These are phyloP conservation scores for Gossypium stocksii DNA, from an alignment of 345 rosid genomes.

Conservation along the genomic window DNA sequence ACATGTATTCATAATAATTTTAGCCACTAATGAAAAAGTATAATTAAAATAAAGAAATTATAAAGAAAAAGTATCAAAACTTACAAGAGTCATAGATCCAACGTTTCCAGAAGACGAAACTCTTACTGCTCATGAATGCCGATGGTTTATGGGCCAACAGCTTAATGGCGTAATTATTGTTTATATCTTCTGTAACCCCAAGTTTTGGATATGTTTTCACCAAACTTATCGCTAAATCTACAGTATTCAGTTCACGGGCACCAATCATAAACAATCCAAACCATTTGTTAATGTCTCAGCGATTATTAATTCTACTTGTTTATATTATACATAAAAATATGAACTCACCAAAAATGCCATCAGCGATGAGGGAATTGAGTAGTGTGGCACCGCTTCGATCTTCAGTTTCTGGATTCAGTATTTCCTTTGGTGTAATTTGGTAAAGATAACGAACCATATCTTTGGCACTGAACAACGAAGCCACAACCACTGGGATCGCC, in stretches of 20 bases:
- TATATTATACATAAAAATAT: background rate
- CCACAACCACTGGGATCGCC: conserved; percentile 17
- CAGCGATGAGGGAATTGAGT: conserved; percentile 17
- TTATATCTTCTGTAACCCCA: conserved; percentile 9
- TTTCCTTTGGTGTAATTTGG: background rate
- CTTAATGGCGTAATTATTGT: conserved; percentile 8
- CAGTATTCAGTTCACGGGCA: too few species aligned
- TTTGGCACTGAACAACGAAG: conserved; percentile 18
- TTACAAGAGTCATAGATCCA: conserved; percentile 12
- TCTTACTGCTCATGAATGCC: conserved; percentile 3
- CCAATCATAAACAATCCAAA: too few species aligned
- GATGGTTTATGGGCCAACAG: conserved; percentile 14
- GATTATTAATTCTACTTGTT: background rate
- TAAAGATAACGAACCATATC: conserved; percentile 10
- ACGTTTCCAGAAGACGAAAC: conserved; percentile 5
- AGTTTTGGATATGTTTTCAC: background rate
- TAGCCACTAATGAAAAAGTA: too few species aligned
- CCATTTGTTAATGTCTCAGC: too few species aligned
- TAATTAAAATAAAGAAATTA: too few species aligned
- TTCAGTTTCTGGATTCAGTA: conserved; percentile 3
- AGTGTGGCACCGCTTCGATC: conserved; percentile 22
- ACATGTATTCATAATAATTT: too few species aligned
- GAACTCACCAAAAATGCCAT: conserved; percentile 16
- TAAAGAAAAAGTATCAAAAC: background rate
- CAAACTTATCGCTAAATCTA: background rate